phyloP scores from a whole-genome alignment of 495 filamentous ascomycete genomes.

The Xylaria scruposa region DNA sequence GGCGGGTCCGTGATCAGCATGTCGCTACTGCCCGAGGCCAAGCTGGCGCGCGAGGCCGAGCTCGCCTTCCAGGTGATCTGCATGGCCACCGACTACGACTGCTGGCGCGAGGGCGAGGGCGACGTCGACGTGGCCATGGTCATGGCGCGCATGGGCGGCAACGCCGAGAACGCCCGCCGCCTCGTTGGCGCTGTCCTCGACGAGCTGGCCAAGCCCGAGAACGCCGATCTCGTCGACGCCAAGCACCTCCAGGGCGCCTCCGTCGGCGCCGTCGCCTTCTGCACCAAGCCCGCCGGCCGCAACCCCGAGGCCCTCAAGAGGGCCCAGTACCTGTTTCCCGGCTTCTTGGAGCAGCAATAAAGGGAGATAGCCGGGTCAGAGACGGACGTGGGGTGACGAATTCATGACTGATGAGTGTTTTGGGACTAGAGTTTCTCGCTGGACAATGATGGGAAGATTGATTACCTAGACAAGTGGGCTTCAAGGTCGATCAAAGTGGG shows the following conservation, averaged over 20 bases:
- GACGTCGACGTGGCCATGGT: conserved; percentile 97
- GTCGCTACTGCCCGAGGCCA: conserved; percentile 94
- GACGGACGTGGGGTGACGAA: not conserved
- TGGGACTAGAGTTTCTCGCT: not conserved
- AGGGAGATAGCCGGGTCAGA: not conserved
- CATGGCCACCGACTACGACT: conserved; percentile 99
- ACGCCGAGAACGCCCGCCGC: conserved; percentile 81
- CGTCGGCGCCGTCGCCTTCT: conserved; percentile 73
- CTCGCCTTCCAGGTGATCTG: conserved; percentile 97
- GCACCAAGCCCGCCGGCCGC: conserved; percentile 70
- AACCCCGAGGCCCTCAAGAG: conserved; percentile 69
- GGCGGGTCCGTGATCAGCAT: conserved; percentile 96
- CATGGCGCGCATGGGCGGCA: conserved; percentile 93
- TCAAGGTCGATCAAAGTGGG: not conserved
- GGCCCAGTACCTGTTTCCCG: conserved; percentile 80
- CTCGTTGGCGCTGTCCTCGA: conserved; percentile 89
- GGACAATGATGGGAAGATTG: not conserved
- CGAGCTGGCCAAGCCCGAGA: conserved; percentile 76
- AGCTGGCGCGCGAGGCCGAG: conserved; percentile 94
- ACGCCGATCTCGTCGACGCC: conserved; percentile 76
- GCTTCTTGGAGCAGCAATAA: conserved; percentile 52
- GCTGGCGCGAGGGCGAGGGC: conserved; percentile 75
- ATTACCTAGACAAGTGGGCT: conserved; percentile 13
- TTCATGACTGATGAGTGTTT: conserved; percentile 13
- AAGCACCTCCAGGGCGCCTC: conserved; percentile 72